These are phyloP conservation scores for Cladosporium sphaerospermum DNA, from an alignment of 2,329 filamentous ascomycete species.

Conservation along the genomic window DNA sequence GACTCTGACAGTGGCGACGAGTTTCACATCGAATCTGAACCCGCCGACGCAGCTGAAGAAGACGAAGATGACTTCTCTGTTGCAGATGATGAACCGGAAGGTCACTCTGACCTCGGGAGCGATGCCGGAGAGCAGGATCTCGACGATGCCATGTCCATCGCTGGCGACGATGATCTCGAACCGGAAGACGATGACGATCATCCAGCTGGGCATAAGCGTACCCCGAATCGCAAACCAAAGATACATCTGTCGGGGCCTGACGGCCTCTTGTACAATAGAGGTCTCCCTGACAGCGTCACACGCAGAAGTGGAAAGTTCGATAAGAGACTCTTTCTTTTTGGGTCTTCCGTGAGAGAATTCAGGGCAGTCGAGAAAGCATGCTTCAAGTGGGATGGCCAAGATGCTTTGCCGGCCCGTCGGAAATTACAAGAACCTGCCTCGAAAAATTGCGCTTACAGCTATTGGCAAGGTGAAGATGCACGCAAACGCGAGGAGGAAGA, in stretches of 20 bases:
- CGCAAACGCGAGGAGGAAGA: constrained; percentile 39
- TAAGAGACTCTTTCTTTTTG: constrained; percentile 47
- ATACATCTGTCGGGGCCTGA: constrained; percentile 3
- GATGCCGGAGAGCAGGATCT: constrained; percentile 34
- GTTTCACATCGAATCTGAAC: constrained; percentile 28
- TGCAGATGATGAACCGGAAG: constrained; percentile 28
- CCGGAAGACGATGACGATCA: neutral
- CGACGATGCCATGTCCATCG: constrained; percentile 24
- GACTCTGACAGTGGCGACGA: constrained; percentile 25
- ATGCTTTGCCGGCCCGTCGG: constrained; percentile 44
- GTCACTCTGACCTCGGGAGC: constrained; percentile 23
- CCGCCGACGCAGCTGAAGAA: constrained; percentile 26
- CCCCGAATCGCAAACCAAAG: neutral
- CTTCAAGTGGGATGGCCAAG: constrained; percentile 46
- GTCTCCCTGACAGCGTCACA: constrained; percentile 21
- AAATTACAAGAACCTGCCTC: constrained; percentile 25
- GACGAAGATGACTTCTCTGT: constrained; percentile 32
- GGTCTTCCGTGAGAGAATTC: constrained; percentile 45
- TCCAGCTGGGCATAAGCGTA: neutral
- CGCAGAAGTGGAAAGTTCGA: constrained; percentile 33
- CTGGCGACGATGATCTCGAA: constrained; percentile 12
- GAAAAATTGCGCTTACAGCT: constrained; percentile 38
- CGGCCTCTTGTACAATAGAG: constrained; percentile 18
- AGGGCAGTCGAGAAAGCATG: constrained; percentile 42
- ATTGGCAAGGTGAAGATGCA: constrained; percentile 34